Conservation (phyloP, 2,329 filamentous ascomycete genomes). For the Monosporascus sp. region DNA sequence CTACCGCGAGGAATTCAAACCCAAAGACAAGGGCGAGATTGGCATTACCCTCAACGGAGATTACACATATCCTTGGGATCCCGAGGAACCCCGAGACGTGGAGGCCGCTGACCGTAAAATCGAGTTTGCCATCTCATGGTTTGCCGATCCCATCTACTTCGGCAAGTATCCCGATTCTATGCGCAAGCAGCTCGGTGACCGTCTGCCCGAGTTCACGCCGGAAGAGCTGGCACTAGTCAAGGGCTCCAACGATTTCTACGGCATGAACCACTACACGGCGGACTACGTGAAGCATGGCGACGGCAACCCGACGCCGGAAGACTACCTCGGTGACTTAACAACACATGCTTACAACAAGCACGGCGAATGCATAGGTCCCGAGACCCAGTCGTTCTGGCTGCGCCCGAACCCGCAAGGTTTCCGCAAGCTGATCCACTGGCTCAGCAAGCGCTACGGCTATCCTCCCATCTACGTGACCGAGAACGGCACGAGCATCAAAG, state of each 20-base stretch:
- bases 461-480: conserved; percentile 85
- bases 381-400: conserved; percentile 81
- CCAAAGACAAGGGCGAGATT: conserved; percentile 68
- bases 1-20: conserved; percentile 79
- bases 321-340: conserved; percentile 74
- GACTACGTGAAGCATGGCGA: conserved; percentile 77
- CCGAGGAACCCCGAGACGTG: conserved; percentile 67
- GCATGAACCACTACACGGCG: conserved; percentile 91
- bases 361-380: conserved; percentile 70
- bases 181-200: conserved; percentile 72
- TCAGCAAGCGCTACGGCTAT: conserved; percentile 68
- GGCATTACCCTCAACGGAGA: conserved; percentile 87
- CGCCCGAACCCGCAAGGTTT: conserved; percentile 72
- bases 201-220: conserved; percentile 68
- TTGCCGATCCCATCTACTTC: conserved; percentile 81
- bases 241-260: conserved; percentile 90
- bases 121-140: conserved; percentile 85
- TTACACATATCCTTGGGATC: conserved; percentile 77
- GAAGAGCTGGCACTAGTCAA: conserved; percentile 71
- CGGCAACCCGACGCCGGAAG: conserved; percentile 54
- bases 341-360: conserved; percentile 65
- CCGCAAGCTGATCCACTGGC: conserved; percentile 70
- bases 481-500: conserved; percentile 80
- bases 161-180: conserved; percentile 82
- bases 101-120: conserved; percentile 76